These are phyloP conservation scores for Pinus tabuliformis DNA, from an alignment of 75 land plant genomes.

Conservation along the genomic window DNA sequence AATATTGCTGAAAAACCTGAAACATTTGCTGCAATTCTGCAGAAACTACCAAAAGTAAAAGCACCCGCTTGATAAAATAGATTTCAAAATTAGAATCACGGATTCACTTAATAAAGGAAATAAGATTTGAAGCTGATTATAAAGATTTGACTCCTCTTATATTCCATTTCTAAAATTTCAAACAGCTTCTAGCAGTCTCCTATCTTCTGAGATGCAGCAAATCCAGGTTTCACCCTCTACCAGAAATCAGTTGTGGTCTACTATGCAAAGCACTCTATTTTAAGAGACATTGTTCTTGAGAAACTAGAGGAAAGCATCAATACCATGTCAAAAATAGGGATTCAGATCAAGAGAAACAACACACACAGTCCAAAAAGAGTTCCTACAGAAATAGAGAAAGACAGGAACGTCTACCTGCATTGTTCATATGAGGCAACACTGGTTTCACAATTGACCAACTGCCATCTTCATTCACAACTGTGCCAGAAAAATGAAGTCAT, in stretches of 20 bases:
- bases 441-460: slow-evolving; percentile 80
- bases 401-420: slow-evolving; percentile 33
- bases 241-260: too few relatives aligned
- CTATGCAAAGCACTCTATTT: background rate
- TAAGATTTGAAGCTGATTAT: background rate
- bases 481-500: slow-evolving; percentile 6
- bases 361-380: background rate
- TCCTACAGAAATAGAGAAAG: background rate
- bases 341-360: background rate
- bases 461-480: slow-evolving; percentile 86
- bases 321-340: background rate
- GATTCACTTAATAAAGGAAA: background rate
- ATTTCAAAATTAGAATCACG: background rate
- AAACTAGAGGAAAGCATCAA: too few relatives aligned
- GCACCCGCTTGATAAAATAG: too few relatives aligned
- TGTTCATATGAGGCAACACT: slow-evolving; percentile 8
- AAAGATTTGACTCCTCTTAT: background rate
- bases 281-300: background rate
- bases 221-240: too few relatives aligned
- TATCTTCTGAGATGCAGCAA: too few relatives aligned
- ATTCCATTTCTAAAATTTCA: background rate
- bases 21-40: too few relatives aligned
- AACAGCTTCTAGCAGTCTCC: background rate
- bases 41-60: too few relatives aligned
- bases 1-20: too few relatives aligned